Conservation (phyloP, 2,329 filamentous ascomycete genomes). For the Aspergillus luchuensis region DNA sequence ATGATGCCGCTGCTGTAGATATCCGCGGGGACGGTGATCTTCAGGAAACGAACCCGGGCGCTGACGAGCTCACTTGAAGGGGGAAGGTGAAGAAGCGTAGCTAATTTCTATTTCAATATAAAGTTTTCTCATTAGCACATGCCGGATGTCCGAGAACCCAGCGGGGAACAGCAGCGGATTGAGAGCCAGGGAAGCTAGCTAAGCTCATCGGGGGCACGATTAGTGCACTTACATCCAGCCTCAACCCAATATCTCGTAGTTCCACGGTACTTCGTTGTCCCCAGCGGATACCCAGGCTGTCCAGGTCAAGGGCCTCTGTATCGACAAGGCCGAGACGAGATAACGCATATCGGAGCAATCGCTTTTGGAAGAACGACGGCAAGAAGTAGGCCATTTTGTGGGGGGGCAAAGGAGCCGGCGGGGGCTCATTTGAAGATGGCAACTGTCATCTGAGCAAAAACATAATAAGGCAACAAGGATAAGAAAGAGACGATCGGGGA, state of each 20-base stretch:
- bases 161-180: conserved; percentile 12
- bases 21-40: conserved; percentile 82
- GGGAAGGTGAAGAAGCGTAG: conserved; percentile 73
- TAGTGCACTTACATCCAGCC: conserved; percentile 64
- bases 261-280: conserved; percentile 82
- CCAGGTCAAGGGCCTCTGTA: conserved; percentile 79
- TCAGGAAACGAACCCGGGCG: conserved; percentile 74
- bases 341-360: conserved; percentile 82
- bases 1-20: conserved; percentile 82
- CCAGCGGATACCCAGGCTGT: conserved; percentile 79
- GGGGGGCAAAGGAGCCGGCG: conserved; percentile 30
- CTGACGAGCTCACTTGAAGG: conserved; percentile 69
- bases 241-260: conserved; percentile 81
- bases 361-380: conserved; percentile 80
- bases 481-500: conserved; percentile 8
- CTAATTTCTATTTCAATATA: conserved; percentile 66
- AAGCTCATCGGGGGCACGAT: conserved; percentile 4
- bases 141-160: neutral
- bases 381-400: conserved; percentile 71
- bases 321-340: conserved; percentile 84
- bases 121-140: conserved; percentile 27
- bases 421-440: conserved; percentile 29
- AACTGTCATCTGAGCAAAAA: conserved; percentile 30
- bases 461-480: conserved; percentile 23
- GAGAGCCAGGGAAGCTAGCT: conserved; percentile 9